A percentile compares a stretch with the other conserved stretches of the same genome.
These are phyloP conservation scores for Aspergillus felis DNA, from an alignment of 2,329 filamentous ascomycete genomes.

Conservation along the genomic window DNA sequence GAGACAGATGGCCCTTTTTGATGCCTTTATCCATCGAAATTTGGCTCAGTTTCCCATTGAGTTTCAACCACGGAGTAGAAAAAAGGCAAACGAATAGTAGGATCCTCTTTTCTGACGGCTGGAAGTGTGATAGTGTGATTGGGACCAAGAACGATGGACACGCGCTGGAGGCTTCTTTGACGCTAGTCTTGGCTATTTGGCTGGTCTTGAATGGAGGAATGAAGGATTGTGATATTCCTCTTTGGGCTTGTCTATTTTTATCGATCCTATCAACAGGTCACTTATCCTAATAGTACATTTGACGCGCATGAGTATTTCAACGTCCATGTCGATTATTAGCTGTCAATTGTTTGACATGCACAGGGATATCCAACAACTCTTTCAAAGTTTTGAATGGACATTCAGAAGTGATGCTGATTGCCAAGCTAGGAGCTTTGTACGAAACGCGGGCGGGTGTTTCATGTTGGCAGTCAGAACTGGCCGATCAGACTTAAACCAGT, in stretches of 20 bases:
- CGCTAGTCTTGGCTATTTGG: background rate
- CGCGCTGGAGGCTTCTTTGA: background rate
- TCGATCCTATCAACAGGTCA: background rate
- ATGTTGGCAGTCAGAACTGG: background rate
- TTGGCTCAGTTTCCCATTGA: background rate
- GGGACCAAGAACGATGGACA: background rate
- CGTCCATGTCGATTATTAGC: background rate
- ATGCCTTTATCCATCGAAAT: background rate
- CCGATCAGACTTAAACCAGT: background rate
- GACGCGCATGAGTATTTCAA: background rate
- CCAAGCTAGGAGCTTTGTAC: background rate
- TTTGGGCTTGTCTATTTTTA: background rate
- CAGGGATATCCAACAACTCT: background rate
- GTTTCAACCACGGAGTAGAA: background rate
- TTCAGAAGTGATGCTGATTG: background rate
- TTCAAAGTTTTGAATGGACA: background rate
- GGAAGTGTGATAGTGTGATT: background rate
- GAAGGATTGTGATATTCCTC: background rate
- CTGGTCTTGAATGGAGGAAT: background rate
- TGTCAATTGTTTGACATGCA: background rate
- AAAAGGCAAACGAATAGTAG: background rate
- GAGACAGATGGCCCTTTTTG: background rate
- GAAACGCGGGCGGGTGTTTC: constrained; percentile 6
- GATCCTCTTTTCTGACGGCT: too few species aligned
- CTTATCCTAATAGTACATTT: background rate